These are phyloP conservation scores for Dovyalis caffra DNA, from an alignment of 345 rosid species.

Conservation along the genomic window DNA sequence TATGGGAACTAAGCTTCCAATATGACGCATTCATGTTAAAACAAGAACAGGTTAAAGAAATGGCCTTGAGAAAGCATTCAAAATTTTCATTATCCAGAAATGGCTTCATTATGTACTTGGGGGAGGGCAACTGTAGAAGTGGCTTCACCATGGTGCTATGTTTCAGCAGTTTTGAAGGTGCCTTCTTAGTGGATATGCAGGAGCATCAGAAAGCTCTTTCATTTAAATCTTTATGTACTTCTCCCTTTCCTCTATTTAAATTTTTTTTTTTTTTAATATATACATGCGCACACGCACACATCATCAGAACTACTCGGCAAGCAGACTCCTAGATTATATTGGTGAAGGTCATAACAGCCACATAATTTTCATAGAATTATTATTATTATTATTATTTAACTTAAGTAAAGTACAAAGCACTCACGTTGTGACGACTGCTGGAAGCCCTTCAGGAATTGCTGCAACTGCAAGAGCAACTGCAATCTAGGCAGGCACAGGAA, in stretches of 20 bases:
- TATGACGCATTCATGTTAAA: neutral
- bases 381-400: no score
- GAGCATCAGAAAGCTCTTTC: neutral
- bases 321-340: neutral
- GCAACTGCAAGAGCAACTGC: conserved; percentile 99
- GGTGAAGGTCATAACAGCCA: neutral
- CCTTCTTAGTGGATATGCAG: neutral
- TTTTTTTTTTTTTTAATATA: no score
- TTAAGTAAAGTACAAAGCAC: conserved; percentile 32
- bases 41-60: neutral
- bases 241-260: neutral
- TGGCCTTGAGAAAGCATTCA: neutral
- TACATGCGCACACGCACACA: neutral
- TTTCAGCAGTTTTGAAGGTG: neutral
- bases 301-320: neutral
- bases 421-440: conserved; percentile 99
- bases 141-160: neutral
- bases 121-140: neutral
- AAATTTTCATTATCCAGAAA: neutral
- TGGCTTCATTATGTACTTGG: neutral
- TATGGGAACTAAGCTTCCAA: neutral
- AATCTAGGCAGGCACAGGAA: conserved; percentile 61
- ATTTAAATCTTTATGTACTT: no score
- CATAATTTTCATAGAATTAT: neutral
- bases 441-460: conserved; percentile 99